These are phyloP conservation scores for Cryphonectria japonica DNA, from an alignment of 2,329 filamentous ascomycete genomes.

Conservation along the genomic window DNA sequence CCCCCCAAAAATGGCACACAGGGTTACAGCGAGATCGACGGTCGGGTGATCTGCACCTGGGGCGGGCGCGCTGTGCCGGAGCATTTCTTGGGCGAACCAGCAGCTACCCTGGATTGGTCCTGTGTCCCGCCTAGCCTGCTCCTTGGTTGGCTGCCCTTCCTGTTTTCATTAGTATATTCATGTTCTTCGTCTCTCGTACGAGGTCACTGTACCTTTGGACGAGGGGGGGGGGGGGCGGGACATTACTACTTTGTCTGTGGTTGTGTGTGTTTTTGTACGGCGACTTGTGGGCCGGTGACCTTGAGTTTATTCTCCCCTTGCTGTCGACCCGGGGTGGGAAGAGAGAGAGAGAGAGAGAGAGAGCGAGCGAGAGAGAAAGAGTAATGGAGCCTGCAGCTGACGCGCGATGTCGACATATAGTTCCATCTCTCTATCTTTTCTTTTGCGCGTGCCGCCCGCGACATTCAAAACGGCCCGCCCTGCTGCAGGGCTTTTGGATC, in stretches of 20 bases:
- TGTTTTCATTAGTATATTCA: neutral
- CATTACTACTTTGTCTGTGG: neutral
- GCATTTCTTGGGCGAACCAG: constrained; percentile 11
- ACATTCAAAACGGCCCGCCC: constrained; percentile 8
- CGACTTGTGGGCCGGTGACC: neutral
- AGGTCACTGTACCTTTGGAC: neutral
- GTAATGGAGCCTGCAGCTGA: constrained; percentile 23
- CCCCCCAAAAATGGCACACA: neutral
- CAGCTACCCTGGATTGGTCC: neutral
- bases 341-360: too few species aligned
- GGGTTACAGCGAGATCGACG: constrained; percentile 30
- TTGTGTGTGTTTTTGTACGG: neutral
- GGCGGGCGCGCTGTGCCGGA: constrained; percentile 19
- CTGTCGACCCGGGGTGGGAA: too few species aligned
- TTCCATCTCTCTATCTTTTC: constrained; percentile 12
- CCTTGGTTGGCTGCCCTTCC: neutral
- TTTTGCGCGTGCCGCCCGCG: constrained; percentile 11
- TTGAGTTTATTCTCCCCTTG: neutral
- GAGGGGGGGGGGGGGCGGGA: neutral
- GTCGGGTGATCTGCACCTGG: constrained; percentile 31
- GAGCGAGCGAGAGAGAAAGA: too few species aligned
- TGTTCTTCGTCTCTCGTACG: neutral
- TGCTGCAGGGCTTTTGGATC: neutral
- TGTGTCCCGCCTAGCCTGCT: neutral
- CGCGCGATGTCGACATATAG: constrained; percentile 19